Evolutionary conservation across 768 basidiomycete genomes (phyloP).

Genomic region (Tricholoma bakamatsutake): DNA sequence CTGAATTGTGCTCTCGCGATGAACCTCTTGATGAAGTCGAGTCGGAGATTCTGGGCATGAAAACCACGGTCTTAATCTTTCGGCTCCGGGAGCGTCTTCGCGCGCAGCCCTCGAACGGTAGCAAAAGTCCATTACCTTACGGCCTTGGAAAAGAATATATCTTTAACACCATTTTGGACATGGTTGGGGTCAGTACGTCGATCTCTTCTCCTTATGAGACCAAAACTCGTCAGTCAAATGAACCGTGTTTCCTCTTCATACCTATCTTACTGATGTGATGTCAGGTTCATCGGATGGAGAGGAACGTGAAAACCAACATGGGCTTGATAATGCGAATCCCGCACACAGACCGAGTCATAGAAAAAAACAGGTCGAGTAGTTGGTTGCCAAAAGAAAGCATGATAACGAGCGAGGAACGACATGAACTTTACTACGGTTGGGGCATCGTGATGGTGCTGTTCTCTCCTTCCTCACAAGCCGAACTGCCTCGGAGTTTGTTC

Average conservation of each 20-base stretch:
- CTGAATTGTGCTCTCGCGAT: slow-evolving; percentile 43
- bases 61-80: slow-evolving; percentile 47
- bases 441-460: no score
- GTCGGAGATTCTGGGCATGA: slow-evolving; percentile 48
- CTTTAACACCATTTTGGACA: slow-evolving; percentile 24
- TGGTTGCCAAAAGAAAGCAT: slow-evolving; percentile 2
- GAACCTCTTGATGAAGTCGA: slow-evolving; percentile 49
- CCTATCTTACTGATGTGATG: neutral
- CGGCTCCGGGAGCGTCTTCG: slow-evolving; percentile 46
- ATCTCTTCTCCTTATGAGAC: neutral
- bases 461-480: no score
- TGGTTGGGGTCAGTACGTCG: slow-evolving; percentile 1
- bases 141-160: slow-evolving; percentile 27
- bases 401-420: no score
- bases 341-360: neutral
- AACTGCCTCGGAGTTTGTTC: no score
- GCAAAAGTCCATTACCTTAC: slow-evolving; percentile 31
- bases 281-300: slow-evolving; percentile 5
- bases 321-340: neutral
- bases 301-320: neutral
- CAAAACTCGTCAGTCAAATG: slow-evolving; percentile 5
- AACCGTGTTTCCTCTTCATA: neutral
- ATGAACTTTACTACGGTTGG: no score
- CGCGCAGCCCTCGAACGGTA: slow-evolving; percentile 24
- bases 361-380: slow-evolving; percentile 11